Percentiles rank a stretch among this genome's conserved stretches.
Evolutionary conservation across 2,329 filamentous ascomycete genomes (phyloP).

Genomic region (Elsinoe batatas): DNA sequence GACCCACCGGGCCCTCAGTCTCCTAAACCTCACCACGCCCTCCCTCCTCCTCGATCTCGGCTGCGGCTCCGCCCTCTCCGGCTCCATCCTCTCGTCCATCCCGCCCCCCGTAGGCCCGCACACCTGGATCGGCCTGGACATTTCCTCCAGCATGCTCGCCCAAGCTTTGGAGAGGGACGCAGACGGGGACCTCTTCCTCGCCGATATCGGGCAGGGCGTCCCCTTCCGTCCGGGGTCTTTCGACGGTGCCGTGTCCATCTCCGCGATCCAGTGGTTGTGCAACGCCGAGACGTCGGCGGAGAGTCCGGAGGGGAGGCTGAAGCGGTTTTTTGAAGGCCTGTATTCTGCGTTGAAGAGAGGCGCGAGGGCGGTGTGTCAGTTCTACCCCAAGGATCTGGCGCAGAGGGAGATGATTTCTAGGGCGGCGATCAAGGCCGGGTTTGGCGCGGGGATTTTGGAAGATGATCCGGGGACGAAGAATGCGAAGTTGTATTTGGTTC

Average conservation of each 20-base stretch:
- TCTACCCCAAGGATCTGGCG: conserved; percentile 91
- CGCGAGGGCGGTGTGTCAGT: conserved; percentile 81
- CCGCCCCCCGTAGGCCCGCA: conserved; percentile 66
- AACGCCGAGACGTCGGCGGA: conserved; percentile 88
- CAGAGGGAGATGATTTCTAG: conserved; percentile 87
- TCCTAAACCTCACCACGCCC: conserved; percentile 68
- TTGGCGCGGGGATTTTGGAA: conserved; percentile 87
- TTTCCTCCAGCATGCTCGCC: conserved; percentile 93
- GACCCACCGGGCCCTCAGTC: conserved; percentile 85
- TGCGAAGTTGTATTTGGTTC: conserved; percentile 86
- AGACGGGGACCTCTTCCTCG: conserved; percentile 85
- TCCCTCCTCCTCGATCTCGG: conserved; percentile 94
- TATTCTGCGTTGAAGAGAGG: conserved; percentile 78
- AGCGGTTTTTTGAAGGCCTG: conserved; percentile 83
- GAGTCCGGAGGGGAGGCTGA: conserved; percentile 64
- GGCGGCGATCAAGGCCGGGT: conserved; percentile 86
- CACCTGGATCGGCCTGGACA: conserved; percentile 95
- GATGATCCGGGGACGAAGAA: conserved; percentile 97
- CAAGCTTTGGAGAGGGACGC: conserved; percentile 84
- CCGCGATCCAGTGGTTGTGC: conserved; percentile 96
- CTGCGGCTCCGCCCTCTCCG: conserved; percentile 87
- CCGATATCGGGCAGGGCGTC: conserved; percentile 90
- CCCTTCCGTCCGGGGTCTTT: conserved; percentile 88
- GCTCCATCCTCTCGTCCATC: conserved; percentile 78
- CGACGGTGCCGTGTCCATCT: conserved; percentile 90